These are phyloP conservation scores for Clonostachys byssicola DNA, from an alignment of 2,329 filamentous ascomycete genomes.

Conservation along the genomic window DNA sequence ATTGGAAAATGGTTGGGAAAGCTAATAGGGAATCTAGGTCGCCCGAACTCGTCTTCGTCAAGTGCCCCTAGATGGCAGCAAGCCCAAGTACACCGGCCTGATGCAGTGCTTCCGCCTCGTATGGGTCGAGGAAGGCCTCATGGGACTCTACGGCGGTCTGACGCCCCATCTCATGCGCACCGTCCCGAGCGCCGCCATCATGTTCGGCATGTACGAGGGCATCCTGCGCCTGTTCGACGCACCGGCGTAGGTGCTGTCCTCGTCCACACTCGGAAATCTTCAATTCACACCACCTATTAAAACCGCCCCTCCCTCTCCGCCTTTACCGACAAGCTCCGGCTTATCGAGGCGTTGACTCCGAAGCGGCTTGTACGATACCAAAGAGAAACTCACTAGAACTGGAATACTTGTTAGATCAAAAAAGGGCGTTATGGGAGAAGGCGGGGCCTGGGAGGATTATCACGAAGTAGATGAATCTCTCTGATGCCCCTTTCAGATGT, in stretches of 20 bases:
- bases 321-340: too few relatives aligned
- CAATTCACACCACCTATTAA: too few relatives aligned
- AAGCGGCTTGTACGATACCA: too few relatives aligned
- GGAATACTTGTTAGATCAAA: too few relatives aligned
- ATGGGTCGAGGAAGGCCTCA: slow-evolving; percentile 83
- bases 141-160: slow-evolving; percentile 82
- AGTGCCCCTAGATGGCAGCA: slow-evolving; percentile 68
- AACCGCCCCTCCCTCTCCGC: too few relatives aligned
- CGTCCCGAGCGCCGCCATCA: slow-evolving; percentile 89
- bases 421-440: too few relatives aligned
- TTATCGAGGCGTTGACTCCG: too few relatives aligned
- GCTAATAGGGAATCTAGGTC: slow-evolving; percentile 41
- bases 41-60: slow-evolving; percentile 81
- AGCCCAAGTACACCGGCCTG: slow-evolving; percentile 82
- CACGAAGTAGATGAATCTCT: too few relatives aligned
- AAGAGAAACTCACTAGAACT: too few relatives aligned
- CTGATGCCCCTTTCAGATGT: too few relatives aligned
- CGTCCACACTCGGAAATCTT: too few relatives aligned
- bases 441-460: too few relatives aligned
- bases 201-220: slow-evolving; percentile 83
- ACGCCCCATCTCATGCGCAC: slow-evolving; percentile 89
- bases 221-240: slow-evolving; percentile 45
- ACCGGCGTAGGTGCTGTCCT: slow-evolving; percentile 15
- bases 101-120: slow-evolving; percentile 85
- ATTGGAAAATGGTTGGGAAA: background rate